phyloP scores from a whole-genome alignment of 129 eudicot genomes.

The Cynara cardunculus region DNA sequence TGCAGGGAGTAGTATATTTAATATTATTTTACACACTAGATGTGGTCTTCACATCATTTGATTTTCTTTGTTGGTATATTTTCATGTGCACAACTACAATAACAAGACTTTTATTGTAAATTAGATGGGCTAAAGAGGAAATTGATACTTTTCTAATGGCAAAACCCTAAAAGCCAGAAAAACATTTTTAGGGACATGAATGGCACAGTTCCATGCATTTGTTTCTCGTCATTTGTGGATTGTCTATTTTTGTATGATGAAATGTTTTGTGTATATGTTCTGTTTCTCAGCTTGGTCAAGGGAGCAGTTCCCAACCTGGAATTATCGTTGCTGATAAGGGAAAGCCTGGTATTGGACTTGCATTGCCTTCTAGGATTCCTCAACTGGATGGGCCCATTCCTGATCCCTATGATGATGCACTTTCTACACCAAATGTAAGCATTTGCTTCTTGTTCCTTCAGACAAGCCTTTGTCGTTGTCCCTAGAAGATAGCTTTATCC shows the following conservation, averaged over 20 bases:
- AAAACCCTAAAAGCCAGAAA: not conserved
- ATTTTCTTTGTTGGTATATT: not conserved
- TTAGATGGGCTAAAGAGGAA: not conserved
- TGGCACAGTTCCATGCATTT: not conserved
- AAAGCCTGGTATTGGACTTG: conserved; percentile 32
- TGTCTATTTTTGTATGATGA: not conserved
- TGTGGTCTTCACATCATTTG: not conserved
- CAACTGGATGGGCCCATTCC: conserved; percentile 96
- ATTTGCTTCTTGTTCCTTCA: conserved; percentile 4
- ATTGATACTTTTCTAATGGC: not conserved
- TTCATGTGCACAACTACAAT: not conserved
- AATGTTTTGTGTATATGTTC: not conserved
- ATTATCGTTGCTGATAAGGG: not conserved
- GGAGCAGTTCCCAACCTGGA: conserved; percentile 26
- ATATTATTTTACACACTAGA: not conserved
- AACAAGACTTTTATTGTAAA: not conserved
- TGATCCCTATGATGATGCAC: conserved; percentile 91
- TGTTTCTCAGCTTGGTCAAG: conserved; percentile 45
- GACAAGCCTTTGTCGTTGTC: not conserved
- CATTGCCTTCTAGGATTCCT: conserved; percentile 54
- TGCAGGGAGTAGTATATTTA: not conserved
- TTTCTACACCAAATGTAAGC: conserved; percentile 93
- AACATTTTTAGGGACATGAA: not conserved
- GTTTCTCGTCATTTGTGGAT: not conserved
- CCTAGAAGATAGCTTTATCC: too few relatives aligned